Evolutionary conservation across 768 basidiomycete genomes (phyloP).

Genomic region (Holtermanniella nyarrowii): DNA sequence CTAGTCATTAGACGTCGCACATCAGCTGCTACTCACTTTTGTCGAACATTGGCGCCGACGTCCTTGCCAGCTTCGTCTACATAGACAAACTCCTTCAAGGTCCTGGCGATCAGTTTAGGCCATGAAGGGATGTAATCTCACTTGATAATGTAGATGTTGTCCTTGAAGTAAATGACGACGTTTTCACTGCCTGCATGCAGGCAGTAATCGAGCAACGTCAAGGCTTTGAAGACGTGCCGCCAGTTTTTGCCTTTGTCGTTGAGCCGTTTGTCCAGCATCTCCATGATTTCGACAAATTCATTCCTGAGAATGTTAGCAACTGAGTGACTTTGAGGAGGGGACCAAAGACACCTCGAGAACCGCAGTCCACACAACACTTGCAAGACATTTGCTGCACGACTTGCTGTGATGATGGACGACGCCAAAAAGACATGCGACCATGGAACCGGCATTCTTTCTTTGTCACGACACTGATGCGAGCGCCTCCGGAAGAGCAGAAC

Average conservation of each 20-base stretch:
- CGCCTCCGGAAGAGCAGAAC: too few species aligned
- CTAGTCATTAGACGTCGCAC: conserved; percentile 61
- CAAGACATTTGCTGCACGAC: too few species aligned
- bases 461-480: too few species aligned
- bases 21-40: conserved; percentile 15
- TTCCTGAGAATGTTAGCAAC: conserved; percentile 46
- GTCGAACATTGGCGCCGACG: conserved; percentile 74
- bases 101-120: conserved; percentile 40
- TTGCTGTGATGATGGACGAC: too few species aligned
- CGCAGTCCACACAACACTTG: neutral
- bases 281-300: conserved; percentile 99
- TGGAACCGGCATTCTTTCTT: too few species aligned
- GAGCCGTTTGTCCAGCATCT: conserved; percentile 96
- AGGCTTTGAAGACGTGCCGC: conserved; percentile 97
- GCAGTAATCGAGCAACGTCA: conserved; percentile 90
- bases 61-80: conserved; percentile 92
- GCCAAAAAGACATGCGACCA: too few species aligned
- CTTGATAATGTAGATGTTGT: conserved; percentile 96
- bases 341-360: neutral
- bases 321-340: too few species aligned
- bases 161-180: conserved; percentile 94
- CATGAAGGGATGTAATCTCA: conserved; percentile 10
- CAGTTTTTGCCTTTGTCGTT: conserved; percentile 98
- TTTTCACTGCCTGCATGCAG: conserved; percentile 96
- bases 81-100: conserved; percentile 95